Evolutionary conservation across 106 monocot genomes (phyloP), one percentile per base, ranked within the genome.

Genomic region (Phalaenopsis equestris): DNA sequence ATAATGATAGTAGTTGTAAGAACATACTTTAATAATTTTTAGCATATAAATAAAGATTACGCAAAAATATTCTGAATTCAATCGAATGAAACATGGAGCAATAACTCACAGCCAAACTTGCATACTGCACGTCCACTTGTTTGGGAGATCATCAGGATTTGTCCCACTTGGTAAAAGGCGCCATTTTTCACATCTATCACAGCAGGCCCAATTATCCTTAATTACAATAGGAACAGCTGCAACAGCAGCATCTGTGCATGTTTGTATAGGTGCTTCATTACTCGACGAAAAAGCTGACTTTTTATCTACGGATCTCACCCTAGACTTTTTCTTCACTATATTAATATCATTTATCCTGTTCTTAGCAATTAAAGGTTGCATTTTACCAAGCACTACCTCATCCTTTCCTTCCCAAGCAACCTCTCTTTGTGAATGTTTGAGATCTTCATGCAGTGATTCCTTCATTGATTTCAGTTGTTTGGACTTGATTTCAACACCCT

Each of bases 161-260:
- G 24, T 65, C 64, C 64, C 64, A 65, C 24, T 65, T 65, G 64
- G 64, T 65, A 65, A 65, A 65, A 65, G 64, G 64, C 64, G 64
- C 64, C 64, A 65, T 24, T 65, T 65, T 65, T 65, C n/a, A 65
- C 64, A 65, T 23, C 21, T 23, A 65, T 65, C 64, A 65, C 64
- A 65, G 64, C 64, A 65, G 64, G 64, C 64, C 64, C 64, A 65
- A 24, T 65, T 65, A 24, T 65, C 24, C 5, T 61, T n/a, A 21
- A 61, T 61, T 61, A 21, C 1, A 52, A 52, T 12, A 52, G 52
- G n/a, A 23, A 0, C n/a, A 61, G 61, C 6, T n/a, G 61, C 61
- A 61, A 21, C n/a, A 61, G 61, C 61, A 21, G 21, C n/a, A 61
- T 61, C 61, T n/a, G 61, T n/a, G 61, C n/a, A 23, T 65, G 23